Conservation (phyloP, 495 filamentous ascomycete genomes). For the Clavariopsis aquatica region DNA sequence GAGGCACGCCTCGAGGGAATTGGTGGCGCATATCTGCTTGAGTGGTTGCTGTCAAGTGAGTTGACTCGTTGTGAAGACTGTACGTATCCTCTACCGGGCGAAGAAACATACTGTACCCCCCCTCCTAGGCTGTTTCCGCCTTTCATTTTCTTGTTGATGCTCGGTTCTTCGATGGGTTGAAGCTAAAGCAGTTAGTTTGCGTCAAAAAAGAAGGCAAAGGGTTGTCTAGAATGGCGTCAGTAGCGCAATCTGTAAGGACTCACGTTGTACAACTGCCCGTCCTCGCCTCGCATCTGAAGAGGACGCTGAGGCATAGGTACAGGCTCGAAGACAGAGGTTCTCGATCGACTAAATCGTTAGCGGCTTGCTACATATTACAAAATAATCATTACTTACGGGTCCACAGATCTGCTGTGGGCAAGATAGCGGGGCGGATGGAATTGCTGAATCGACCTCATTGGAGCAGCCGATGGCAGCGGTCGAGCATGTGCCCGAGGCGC, state of each 20-base stretch:
- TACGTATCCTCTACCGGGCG: not conserved
- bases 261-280: slow-evolving; percentile 21
- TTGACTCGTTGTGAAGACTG: not conserved
- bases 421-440: not conserved
- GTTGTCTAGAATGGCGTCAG: not conserved
- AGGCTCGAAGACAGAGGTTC: not conserved
- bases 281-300: not conserved
- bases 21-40: not conserved
- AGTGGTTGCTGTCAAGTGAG: not conserved
- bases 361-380: not conserved
- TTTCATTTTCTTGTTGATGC: not conserved
- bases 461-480: not conserved
- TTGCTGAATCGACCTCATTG: not conserved
- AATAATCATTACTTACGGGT: not conserved
- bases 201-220: not conserved
- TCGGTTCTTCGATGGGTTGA: slow-evolving; percentile 13
- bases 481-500: slow-evolving; percentile 3
- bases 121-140: not conserved
- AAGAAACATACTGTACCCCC: slow-evolving; percentile 1
- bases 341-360: not conserved
- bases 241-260: slow-evolving; percentile 4
- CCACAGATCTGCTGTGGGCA: not conserved
- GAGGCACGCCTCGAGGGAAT: slow-evolving; percentile 10
- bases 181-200: slow-evolving; percentile 19
- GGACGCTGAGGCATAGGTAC: not conserved